These are phyloP conservation scores for Neocatenulostroma microsporum DNA, from an alignment of 2,329 filamentous ascomycete species.

Conservation along the genomic window DNA sequence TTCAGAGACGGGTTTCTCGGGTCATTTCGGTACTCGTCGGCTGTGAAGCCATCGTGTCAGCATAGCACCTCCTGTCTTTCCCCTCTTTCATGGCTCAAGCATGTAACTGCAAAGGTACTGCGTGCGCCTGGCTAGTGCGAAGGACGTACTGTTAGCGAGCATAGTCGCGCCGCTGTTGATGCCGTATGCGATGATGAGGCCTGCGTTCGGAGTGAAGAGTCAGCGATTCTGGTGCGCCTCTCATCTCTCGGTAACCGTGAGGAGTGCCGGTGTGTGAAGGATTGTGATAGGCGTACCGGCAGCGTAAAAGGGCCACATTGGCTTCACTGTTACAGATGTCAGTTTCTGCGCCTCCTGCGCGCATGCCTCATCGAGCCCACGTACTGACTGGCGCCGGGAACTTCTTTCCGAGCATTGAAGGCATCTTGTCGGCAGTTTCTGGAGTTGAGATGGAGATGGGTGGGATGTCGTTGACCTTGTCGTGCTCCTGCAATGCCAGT, in stretches of 20 bases:
- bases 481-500: too few species aligned
- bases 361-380: conserved; percentile 17
- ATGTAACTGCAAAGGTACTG: background rate
- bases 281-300: conserved; percentile 78
- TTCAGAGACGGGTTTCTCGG: conserved; percentile 67
- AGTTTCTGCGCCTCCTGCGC: background rate
- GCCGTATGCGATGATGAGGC: conserved; percentile 80
- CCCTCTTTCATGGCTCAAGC: too few species aligned
- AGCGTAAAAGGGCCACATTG: conserved; percentile 87
- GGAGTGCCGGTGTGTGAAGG: too few species aligned
- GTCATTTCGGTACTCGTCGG: conserved; percentile 94
- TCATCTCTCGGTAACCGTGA: too few species aligned
- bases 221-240: too few species aligned
- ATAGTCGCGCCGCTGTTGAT: conserved; percentile 74
- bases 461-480: too few species aligned
- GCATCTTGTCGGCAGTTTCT: conserved; percentile 16
- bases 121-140: conserved; percentile 16
- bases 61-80: background rate
- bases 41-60: conserved; percentile 40
- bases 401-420: conserved; percentile 43
- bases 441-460: background rate
- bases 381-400: conserved; percentile 44
- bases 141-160: conserved; percentile 66
- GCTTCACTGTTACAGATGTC: conserved; percentile 56
- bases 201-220: too few species aligned